Conservation (phyloP, 345 rosid species). For the Rhizophora mangle region DNA sequence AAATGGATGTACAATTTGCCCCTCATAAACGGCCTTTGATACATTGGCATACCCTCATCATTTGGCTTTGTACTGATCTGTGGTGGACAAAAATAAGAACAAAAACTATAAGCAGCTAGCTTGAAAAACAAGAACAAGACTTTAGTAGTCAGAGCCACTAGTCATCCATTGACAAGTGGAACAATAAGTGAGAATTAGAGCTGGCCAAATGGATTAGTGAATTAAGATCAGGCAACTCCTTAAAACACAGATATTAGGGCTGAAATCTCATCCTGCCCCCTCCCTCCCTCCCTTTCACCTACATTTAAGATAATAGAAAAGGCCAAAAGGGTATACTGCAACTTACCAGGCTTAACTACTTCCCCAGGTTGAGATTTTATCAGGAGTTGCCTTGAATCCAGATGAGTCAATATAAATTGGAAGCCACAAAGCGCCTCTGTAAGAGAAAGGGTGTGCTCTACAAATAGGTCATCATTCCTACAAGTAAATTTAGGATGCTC, state of each 20-base stretch:
- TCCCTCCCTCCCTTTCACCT: no score
- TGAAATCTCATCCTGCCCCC: no score
- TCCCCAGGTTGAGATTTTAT: constrained; percentile 72
- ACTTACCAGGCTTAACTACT: constrained; percentile 64
- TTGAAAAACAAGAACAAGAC: background rate
- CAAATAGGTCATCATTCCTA: constrained; percentile 71
- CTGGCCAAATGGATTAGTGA: no score
- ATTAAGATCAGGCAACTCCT: no score
- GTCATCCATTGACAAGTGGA: background rate
- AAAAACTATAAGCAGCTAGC: background rate
- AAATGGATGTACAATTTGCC: constrained; percentile 62
- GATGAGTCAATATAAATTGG: constrained; percentile 59
- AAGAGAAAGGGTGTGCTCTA: constrained; percentile 64
- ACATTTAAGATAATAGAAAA: background rate
- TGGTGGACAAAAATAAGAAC: background rate
- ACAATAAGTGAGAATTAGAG: no score
- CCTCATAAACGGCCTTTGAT: constrained; percentile 59
- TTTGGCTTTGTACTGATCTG: constrained; percentile 34
- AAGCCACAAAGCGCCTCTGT: constrained; percentile 78
- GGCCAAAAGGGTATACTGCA: background rate
- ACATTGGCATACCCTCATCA: constrained; percentile 34
- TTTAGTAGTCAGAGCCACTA: no score
- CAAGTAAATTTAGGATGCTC: constrained; percentile 69
- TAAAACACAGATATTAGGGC: no score
- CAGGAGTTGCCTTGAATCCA: constrained; percentile 75